Percentiles rank a stretch among this genome's conserved stretches.
Conservation (phyloP, 768 basidiomycete species). For the Mycena metata region DNA sequence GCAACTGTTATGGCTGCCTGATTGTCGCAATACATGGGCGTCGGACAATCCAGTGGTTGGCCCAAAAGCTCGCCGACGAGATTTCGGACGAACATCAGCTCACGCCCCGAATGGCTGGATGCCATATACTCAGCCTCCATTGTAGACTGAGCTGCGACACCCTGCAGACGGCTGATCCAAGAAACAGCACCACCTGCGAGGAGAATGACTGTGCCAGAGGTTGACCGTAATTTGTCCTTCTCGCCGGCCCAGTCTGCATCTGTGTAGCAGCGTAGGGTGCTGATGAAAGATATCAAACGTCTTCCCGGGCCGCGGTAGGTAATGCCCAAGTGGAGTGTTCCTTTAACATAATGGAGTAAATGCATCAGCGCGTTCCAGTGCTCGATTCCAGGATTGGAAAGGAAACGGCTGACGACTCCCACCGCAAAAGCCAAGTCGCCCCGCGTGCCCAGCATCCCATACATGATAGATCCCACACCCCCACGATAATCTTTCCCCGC, state of each 20-base stretch:
- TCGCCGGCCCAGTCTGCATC: slow-evolving; percentile 10
- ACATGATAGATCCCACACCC: neutral
- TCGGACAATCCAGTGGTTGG: neutral
- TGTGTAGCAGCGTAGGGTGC: neutral
- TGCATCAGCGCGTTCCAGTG: neutral
- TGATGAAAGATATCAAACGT: neutral
- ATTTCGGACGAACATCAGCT: slow-evolving; percentile 9
- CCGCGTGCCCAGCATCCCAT: neutral
- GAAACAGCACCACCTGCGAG: neutral
- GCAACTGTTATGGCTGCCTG: neutral
- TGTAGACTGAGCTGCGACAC: neutral
- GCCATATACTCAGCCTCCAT: slow-evolving; percentile 16
- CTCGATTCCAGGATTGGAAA: neutral
- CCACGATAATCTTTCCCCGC: neutral
- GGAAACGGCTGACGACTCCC: neutral
- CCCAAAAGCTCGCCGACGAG: neutral
- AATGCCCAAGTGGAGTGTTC: neutral
- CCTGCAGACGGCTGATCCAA: slow-evolving; percentile 7
- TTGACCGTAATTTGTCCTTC: slow-evolving; percentile 7
- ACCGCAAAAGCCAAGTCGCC: neutral
- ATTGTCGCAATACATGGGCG: slow-evolving; percentile 11
- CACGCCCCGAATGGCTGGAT: slow-evolving; percentile 2
- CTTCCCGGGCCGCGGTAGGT: neutral
- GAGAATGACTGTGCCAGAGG: neutral
- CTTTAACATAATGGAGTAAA: neutral